Evolutionary conservation across 169 alveolate genomes (phyloP).

Genomic region (Eimeria tenella): DNA sequence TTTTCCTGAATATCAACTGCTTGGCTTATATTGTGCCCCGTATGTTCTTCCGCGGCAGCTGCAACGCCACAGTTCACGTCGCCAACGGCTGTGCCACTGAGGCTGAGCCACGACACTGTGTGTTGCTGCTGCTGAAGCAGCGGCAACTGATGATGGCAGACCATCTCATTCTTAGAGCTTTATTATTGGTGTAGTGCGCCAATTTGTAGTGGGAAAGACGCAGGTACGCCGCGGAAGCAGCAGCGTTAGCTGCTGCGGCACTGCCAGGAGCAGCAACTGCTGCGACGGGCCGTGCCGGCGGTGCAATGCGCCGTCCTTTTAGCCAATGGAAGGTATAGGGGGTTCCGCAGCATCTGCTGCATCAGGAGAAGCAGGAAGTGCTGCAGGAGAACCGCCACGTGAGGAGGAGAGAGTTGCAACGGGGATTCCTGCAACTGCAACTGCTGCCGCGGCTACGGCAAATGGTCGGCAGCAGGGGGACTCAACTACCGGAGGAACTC

Average conservation of each 20-base stretch:
- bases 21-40: no score
- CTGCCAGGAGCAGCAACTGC: not conserved
- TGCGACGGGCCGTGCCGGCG: not conserved
- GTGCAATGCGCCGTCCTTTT: not conserved
- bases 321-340: not conserved
- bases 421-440: not conserved
- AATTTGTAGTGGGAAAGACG: not conserved
- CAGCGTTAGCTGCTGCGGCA: slow-evolving; percentile 15
- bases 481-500: not conserved
- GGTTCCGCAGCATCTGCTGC: slow-evolving; percentile 3
- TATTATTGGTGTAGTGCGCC: not conserved
- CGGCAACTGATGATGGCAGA: slow-evolving; percentile 13
- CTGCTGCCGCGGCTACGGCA: not conserved
- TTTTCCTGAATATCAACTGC: no score
- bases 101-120: no score
- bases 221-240: not conserved
- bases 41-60: no score
- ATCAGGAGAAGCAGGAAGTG: not conserved
- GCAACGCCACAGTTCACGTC: no score
- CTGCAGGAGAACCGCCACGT: slow-evolving; percentile 3
- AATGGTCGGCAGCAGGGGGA: not conserved
- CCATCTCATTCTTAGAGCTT: not conserved
- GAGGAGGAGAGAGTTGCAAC: not conserved
- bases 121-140: slow-evolving; percentile 12
- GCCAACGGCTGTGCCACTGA: no score